phyloP scores from a whole-genome alignment of 2,329 filamentous ascomycete species.

The Amesomyces nigricolor region DNA sequence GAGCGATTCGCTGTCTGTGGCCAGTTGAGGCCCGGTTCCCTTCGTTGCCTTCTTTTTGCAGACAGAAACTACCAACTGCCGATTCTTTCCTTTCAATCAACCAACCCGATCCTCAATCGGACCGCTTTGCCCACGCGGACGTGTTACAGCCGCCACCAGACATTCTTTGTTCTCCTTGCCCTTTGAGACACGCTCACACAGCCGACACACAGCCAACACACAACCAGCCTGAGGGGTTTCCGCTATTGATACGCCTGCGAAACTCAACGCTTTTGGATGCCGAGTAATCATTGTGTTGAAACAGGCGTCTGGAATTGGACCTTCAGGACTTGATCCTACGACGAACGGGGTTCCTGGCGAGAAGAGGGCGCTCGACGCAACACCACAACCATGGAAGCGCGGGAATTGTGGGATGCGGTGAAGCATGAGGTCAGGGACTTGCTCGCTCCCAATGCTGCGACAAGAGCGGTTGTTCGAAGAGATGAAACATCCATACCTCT shows the following conservation, averaged over 20 bases:
- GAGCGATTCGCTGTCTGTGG: not conserved
- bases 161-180: slow-evolving; percentile 14
- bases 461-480: not conserved
- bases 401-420: slow-evolving; percentile 6
- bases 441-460: not conserved
- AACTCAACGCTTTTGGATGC: not conserved
- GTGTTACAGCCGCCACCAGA: slow-evolving; percentile 1
- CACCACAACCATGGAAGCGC: slow-evolving; percentile 3
- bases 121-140: slow-evolving; percentile 7
- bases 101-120: not conserved
- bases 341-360: not conserved
- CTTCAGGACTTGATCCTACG: not conserved
- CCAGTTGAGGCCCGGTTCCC: slow-evolving; percentile 1
- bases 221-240: not conserved
- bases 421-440: slow-evolving; percentile 3
- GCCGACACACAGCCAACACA: not conserved
- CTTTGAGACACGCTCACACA: not conserved
- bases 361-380: not conserved
- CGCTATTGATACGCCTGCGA: not conserved
- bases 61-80: slow-evolving; percentile 1
- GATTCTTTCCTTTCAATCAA: slow-evolving; percentile 12
- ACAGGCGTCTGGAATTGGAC: not conserved
- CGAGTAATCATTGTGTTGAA: not conserved
- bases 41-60: not conserved
- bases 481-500: not conserved